These are phyloP conservation scores for Dissoconium aciculare DNA, from an alignment of 2,329 filamentous ascomycete genomes.

Conservation along the genomic window DNA sequence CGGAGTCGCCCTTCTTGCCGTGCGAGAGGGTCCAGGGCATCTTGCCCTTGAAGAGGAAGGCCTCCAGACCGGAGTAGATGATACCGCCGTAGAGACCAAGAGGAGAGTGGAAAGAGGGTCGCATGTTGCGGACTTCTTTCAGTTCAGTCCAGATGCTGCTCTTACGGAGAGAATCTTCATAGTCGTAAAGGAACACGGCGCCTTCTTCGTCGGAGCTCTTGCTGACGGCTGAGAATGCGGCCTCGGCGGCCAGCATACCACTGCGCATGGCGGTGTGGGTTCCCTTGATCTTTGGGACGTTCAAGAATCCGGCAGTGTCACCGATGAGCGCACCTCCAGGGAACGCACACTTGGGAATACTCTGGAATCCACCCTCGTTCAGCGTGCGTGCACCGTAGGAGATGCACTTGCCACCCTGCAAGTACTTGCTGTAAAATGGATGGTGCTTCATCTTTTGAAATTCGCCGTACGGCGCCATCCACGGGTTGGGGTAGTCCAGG, in stretches of 20 bases:
- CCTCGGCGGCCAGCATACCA: constrained; percentile 89
- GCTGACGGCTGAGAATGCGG: constrained; percentile 62
- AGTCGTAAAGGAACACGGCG: constrained; percentile 83
- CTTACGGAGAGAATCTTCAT: constrained; percentile 74
- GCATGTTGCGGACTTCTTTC: constrained; percentile 91
- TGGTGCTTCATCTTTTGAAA: constrained; percentile 99
- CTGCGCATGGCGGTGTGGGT: constrained; percentile 97
- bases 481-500: constrained; percentile 91
- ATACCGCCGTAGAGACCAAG: constrained; percentile 82
- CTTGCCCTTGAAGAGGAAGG: constrained; percentile 70
- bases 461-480: constrained; percentile 86
- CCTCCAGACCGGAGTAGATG: constrained; percentile 83
- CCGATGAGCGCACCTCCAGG: constrained; percentile 90
- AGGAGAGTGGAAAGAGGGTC: constrained; percentile 79
- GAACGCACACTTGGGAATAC: constrained; percentile 92
- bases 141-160: constrained; percentile 90
- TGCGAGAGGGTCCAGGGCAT: constrained; percentile 89
- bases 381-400: constrained; percentile 87
- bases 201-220: constrained; percentile 38
- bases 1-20: constrained; percentile 54
- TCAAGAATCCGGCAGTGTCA: constrained; percentile 91
- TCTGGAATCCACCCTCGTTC: constrained; percentile 92
- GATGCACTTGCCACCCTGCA: constrained; percentile 96
- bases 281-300: constrained; percentile 96
- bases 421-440: constrained; percentile 67